Conservation (phyloP, 2,329 filamentous ascomycete genomes). For the Aureobasidium melanogenum region DNA sequence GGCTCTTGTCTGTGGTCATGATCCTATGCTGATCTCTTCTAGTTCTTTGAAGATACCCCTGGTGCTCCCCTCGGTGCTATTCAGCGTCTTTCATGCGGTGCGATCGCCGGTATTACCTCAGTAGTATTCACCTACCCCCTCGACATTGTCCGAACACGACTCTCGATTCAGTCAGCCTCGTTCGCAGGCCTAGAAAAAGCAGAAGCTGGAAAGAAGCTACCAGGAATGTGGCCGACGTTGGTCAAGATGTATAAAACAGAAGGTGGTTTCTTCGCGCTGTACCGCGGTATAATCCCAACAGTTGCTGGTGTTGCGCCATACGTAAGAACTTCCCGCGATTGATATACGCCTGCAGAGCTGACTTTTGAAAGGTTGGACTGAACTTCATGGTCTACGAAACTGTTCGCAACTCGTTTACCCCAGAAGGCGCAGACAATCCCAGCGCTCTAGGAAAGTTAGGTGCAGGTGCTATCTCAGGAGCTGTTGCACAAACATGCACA, state of each 20-base stretch:
- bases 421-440: constrained; percentile 79
- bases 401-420: constrained; percentile 73
- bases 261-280: constrained; percentile 77
- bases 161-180: constrained; percentile 96
- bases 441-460: constrained; percentile 69
- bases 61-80: constrained; percentile 65
- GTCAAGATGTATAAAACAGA: constrained; percentile 80
- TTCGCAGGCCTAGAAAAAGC: constrained; percentile 65
- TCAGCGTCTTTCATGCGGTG: constrained; percentile 78
- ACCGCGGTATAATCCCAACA: constrained; percentile 87
- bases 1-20: background rate
- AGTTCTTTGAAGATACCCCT: constrained; percentile 69
- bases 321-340: constrained; percentile 38
- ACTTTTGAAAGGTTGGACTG: constrained; percentile 60
- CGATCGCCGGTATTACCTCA: constrained; percentile 86
- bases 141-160: constrained; percentile 89
- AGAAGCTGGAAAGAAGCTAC: constrained; percentile 54
- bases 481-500: constrained; percentile 92
- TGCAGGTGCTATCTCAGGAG: constrained; percentile 89
- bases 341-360: constrained; percentile 11
- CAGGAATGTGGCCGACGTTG: constrained; percentile 88
- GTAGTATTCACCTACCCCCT: constrained; percentile 93
- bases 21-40: background rate
- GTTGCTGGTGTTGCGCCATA: constrained; percentile 94
- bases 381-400: constrained; percentile 99